phyloP scores from a whole-genome alignment of 1,139 yeast genomes.

The Hanseniaspora uvarum region DNA sequence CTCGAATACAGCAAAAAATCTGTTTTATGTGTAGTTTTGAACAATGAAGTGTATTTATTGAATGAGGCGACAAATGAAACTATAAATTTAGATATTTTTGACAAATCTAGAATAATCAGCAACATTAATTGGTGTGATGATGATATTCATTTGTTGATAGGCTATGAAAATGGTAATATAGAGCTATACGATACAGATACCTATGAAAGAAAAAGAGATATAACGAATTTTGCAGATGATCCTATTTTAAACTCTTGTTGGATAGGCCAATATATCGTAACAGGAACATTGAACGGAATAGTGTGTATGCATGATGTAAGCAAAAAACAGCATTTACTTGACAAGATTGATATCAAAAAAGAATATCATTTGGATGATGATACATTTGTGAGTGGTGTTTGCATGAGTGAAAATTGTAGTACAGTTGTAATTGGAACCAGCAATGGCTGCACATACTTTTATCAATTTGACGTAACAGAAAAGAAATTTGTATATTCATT shows the following conservation, averaged over 20 bases:
- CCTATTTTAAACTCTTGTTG: conserved; percentile 81
- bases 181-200: conserved; percentile 94
- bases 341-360: conserved; percentile 20
- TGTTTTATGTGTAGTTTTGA: conserved; percentile 80
- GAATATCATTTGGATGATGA: background rate
- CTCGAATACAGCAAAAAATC: conserved; percentile 82
- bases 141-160: conserved; percentile 77
- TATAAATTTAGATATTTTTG: conserved; percentile 47
- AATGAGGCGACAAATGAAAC: conserved; percentile 80
- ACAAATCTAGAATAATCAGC: conserved; percentile 31
- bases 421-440: conserved; percentile 6
- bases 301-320: conserved; percentile 91
- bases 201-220: conserved; percentile 61
- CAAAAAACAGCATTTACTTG: conserved; percentile 61
- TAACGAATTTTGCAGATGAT: conserved; percentile 58
- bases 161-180: conserved; percentile 70
- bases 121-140: conserved; percentile 88
- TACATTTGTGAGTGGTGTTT: conserved; percentile 3
- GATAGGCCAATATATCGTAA: conserved; percentile 69
- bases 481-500: background rate
- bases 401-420: background rate
- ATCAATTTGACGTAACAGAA: background rate
- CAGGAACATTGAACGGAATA: conserved; percentile 76
- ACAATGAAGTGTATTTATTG: conserved; percentile 80
- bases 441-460: conserved; percentile 5